phyloP scores from a whole-genome alignment of 306 rosid species.

The Cajanus cajan region DNA sequence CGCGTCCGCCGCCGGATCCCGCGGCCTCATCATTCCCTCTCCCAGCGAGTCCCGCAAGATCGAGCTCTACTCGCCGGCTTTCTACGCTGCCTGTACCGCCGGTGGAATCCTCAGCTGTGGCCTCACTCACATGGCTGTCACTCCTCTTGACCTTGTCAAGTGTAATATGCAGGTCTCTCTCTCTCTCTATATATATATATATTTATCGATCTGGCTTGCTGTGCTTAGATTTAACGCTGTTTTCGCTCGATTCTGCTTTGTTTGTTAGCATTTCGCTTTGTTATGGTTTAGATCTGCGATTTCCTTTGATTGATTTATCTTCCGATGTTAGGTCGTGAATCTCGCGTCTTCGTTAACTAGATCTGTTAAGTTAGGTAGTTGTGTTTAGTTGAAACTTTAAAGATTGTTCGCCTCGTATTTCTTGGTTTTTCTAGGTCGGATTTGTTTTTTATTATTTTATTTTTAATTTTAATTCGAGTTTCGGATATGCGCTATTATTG shows the following conservation, averaged over 20 bases:
- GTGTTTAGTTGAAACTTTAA: constrained; percentile 1
- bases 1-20: constrained; percentile 15
- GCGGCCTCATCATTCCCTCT: constrained; percentile 47
- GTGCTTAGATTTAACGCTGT: neutral
- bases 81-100: constrained; percentile 84
- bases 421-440: neutral
- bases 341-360: neutral
- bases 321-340: neutral
- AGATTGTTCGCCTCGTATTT: neutral
- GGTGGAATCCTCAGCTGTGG: constrained; percentile 95
- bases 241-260: neutral
- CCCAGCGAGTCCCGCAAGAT: constrained; percentile 67
- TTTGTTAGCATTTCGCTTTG: neutral
- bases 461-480: neutral
- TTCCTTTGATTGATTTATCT: neutral
- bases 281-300: constrained; percentile 43
- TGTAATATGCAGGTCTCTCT: constrained; percentile 90
- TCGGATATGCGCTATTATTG: neutral
- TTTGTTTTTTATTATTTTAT: neutral
- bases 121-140: constrained; percentile 89
- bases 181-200: neutral
- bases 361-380: constrained; percentile 22
- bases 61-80: constrained; percentile 86
- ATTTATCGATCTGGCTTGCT: constrained; percentile 27
- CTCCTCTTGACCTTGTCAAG: constrained; percentile 97